Conservation (phyloP, 2,329 filamentous ascomycete species). For the Fusarium citri region DNA sequence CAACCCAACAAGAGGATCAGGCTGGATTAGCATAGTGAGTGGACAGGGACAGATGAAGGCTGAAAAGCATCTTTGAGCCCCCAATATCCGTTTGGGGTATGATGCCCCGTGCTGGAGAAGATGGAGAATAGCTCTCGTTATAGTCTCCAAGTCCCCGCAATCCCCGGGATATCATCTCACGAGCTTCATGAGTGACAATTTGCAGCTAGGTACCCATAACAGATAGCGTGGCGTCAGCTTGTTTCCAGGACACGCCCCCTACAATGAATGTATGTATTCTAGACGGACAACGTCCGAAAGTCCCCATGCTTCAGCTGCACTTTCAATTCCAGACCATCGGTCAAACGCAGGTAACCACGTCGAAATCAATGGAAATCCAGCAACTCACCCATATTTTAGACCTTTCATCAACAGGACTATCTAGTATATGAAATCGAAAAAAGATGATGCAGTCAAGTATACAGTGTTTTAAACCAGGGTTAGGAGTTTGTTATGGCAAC, state of each 20-base stretch:
- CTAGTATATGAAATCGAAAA: background rate
- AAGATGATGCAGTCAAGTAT: background rate
- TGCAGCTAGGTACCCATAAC: background rate
- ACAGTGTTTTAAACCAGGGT: constrained; percentile 24
- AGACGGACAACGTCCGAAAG: constrained; percentile 39
- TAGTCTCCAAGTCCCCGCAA: constrained; percentile 16
- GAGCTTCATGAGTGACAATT: constrained; percentile 11
- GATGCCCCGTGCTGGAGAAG: constrained; percentile 2
- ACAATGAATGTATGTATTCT: constrained; percentile 13
- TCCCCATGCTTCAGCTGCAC: constrained; percentile 26
- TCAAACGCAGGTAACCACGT: constrained; percentile 25
- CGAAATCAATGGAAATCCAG: constrained; percentile 11
- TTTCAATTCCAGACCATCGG: constrained; percentile 19
- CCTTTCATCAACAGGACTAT: constrained; percentile 20
- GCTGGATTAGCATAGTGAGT: background rate
- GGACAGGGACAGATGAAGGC: background rate
- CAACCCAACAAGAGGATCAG: background rate
- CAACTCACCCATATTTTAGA: constrained; percentile 20
- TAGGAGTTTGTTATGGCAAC: constrained; percentile 21
- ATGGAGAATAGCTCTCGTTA: constrained; percentile 23
- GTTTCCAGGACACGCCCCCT: constrained; percentile 21
- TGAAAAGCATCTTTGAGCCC: background rate
- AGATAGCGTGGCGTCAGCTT: constrained; percentile 20
- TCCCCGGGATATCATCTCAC: constrained; percentile 24
- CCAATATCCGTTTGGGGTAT: constrained; percentile 29